phyloP scores from a whole-genome alignment of 2,329 filamentous ascomycete species.

The Chalara sp. region DNA sequence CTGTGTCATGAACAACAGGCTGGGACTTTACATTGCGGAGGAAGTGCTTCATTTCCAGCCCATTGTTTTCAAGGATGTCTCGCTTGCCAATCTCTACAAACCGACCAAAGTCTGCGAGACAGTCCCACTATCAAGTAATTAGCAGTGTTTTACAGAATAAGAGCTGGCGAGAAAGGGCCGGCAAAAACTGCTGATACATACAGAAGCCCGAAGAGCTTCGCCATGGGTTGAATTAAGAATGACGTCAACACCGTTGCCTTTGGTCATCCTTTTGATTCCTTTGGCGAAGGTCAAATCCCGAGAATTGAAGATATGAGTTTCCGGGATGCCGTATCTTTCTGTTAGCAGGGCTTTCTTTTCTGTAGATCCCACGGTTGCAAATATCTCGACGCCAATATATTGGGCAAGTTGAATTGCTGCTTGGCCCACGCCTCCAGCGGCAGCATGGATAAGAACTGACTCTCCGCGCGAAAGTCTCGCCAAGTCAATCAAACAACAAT shows the following conservation, averaged over 20 bases:
- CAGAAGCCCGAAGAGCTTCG: conserved; percentile 17
- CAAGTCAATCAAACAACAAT: neutral
- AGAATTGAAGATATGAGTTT: conserved; percentile 32
- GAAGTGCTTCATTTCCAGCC: conserved; percentile 11
- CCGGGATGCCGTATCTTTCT: conserved; percentile 26
- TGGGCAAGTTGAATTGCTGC: conserved; percentile 26
- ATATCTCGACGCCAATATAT: conserved; percentile 20
- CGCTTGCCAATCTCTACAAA: conserved; percentile 31
- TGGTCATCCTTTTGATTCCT: conserved; percentile 22
- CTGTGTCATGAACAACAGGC: neutral
- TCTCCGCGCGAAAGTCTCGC: conserved; percentile 10
- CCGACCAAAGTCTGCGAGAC: conserved; percentile 28
- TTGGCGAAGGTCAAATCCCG: conserved; percentile 28
- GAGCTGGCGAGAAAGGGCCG: no score
- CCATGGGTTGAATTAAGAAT: conserved; percentile 18
- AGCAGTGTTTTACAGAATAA: no score
- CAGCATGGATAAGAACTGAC: conserved; percentile 26
- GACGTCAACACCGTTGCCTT: conserved; percentile 22
- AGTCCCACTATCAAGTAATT: conserved; percentile 34
- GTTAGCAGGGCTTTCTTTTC: conserved; percentile 26
- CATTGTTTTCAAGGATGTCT: conserved; percentile 17
- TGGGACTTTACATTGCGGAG: neutral
- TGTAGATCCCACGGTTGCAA: conserved; percentile 23
- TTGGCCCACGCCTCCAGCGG: conserved; percentile 25
- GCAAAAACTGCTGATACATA: no score